These are phyloP conservation scores for Aureobasidium lini DNA, from an alignment of 2,329 filamentous ascomycete genomes.

Conservation along the genomic window DNA sequence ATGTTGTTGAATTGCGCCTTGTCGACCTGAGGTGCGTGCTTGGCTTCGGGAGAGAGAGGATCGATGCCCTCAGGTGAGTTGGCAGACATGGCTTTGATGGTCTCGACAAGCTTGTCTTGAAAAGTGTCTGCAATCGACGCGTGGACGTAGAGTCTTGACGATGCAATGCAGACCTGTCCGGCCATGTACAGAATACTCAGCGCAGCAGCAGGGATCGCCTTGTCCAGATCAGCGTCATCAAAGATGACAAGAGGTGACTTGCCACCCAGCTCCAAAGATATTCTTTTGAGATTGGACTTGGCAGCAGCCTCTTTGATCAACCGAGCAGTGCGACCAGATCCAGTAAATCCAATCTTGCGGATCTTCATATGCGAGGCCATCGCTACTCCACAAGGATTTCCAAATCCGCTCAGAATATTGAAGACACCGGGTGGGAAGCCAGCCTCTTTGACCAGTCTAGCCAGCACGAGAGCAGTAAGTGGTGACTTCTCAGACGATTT, in stretches of 20 bases:
- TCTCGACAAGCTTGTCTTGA: constrained; percentile 10
- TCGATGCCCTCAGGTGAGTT: background rate
- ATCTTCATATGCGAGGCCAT: constrained; percentile 59
- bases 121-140: constrained; percentile 20
- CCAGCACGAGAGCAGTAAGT: constrained; percentile 50
- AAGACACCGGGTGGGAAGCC: constrained; percentile 71
- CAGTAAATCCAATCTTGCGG: constrained; percentile 74
- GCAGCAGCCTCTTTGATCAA: constrained; percentile 22
- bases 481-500: constrained; percentile 52
- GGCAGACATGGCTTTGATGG: background rate
- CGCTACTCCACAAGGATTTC: constrained; percentile 58
- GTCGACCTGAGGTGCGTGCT: constrained; percentile 16
- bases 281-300: constrained; percentile 46
- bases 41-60: background rate
- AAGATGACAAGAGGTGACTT: constrained; percentile 40
- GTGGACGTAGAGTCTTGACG: constrained; percentile 26
- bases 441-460: constrained; percentile 58
- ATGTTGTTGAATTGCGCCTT: constrained; percentile 24
- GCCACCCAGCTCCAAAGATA: constrained; percentile 52
- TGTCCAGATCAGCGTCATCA: constrained; percentile 8
- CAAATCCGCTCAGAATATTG: constrained; percentile 55
- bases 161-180: constrained; percentile 19
- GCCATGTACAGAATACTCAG: background rate
- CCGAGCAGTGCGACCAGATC: constrained; percentile 61
- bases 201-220: constrained; percentile 1